These are phyloP conservation scores for Coemansia sp. DNA, from an alignment of 192 early-diverging fungal species.

Conservation along the genomic window DNA sequence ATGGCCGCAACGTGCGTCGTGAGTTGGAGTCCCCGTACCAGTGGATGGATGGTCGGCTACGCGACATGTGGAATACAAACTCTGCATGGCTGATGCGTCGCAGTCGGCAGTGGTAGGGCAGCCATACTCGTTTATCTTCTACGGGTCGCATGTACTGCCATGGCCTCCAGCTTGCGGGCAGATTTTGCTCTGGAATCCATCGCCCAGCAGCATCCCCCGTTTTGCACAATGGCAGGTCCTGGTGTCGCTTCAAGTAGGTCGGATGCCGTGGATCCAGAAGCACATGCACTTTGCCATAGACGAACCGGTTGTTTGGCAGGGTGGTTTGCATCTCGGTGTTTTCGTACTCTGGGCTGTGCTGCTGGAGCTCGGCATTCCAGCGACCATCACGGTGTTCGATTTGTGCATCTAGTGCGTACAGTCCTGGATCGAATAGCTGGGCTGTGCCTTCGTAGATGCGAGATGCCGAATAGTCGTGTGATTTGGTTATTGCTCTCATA, in stretches of 20 bases:
- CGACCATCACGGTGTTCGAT: slow-evolving; percentile 20
- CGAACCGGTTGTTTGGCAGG: not conserved
- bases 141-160: slow-evolving; percentile 22
- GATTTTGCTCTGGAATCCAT: slow-evolving; percentile 29
- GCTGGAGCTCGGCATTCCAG: slow-evolving; percentile 34
- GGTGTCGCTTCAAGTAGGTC: slow-evolving; percentile 24
- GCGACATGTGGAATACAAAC: slow-evolving; percentile 33
- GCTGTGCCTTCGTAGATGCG: slow-evolving; percentile 26
- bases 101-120: slow-evolving; percentile 38
- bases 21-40: slow-evolving; percentile 52
- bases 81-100: slow-evolving; percentile 30
- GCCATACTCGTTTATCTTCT: slow-evolving; percentile 31
- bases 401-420: slow-evolving; percentile 30
- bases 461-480: not conserved
- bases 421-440: slow-evolving; percentile 30
- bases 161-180: slow-evolving; percentile 10
- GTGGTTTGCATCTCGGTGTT: slow-evolving; percentile 11
- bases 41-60: slow-evolving; percentile 19
- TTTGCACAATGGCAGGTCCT: slow-evolving; percentile 26
- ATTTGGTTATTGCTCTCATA: not conserved
- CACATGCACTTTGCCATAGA: slow-evolving; percentile 6
- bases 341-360: slow-evolving; percentile 6
- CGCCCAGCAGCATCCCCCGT: slow-evolving; percentile 14
- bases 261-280: slow-evolving; percentile 9
- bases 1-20: slow-evolving; percentile 28